A percentile compares a stretch with the other conserved stretches of the same genome.
Evolutionary conservation across 768 basidiomycete genomes (phyloP).

Genomic region (Galerina sulciceps): DNA sequence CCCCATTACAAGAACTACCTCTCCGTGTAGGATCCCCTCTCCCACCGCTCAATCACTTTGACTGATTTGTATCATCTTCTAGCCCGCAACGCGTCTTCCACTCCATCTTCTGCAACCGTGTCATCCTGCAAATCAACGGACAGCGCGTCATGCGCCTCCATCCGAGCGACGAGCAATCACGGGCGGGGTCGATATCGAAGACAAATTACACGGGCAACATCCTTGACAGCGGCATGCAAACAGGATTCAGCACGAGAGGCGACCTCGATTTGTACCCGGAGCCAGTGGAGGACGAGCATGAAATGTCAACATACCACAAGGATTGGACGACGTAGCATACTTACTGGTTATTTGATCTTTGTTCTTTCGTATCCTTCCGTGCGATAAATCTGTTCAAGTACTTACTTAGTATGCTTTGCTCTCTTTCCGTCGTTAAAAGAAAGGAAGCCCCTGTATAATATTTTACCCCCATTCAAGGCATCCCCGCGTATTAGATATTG

Average conservation of each 20-base stretch:
- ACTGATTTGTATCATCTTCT: not conserved
- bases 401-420: not conserved
- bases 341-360: not conserved
- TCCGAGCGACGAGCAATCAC: not conserved
- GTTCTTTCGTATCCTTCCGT: not conserved
- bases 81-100: constrained; percentile 32
- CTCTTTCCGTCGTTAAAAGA: too few species aligned
- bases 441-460: too few species aligned
- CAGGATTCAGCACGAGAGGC: not conserved
- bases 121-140: constrained; percentile 27
- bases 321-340: constrained; percentile 8
- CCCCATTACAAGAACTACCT: constrained; percentile 15
- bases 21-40: constrained; percentile 11
- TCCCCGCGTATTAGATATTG: too few species aligned
- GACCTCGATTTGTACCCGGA: not conserved
- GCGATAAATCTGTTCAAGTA: not conserved
- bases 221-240: not conserved
- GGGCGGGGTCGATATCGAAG: not conserved
- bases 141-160: not conserved
- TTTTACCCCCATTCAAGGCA: too few species aligned
- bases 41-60: not conserved
- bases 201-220: constrained; percentile 9
- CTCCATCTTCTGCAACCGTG: constrained; percentile 32
- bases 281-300: constrained; percentile 1
- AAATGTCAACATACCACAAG: constrained; percentile 2